A percentile compares a stretch with the other conserved stretches of the same genome.
Evolutionary conservation across 2,329 filamentous ascomycete genomes (phyloP).

Genomic region (Sporothrix protearum): DNA sequence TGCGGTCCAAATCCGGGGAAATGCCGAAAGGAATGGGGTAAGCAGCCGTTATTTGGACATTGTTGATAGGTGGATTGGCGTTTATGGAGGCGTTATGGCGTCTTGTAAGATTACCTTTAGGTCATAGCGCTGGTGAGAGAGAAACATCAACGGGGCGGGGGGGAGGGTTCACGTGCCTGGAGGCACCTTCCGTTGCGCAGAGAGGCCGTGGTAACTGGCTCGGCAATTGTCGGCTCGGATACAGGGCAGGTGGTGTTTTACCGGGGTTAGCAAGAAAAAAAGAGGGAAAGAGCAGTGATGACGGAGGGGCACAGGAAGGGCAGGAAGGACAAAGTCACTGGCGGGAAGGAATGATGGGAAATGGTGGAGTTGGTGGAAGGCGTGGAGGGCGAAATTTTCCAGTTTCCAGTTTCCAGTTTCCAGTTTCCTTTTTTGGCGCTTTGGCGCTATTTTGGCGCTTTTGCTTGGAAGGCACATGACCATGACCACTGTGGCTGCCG

Average conservation of each 20-base stretch:
- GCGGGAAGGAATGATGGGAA: background rate
- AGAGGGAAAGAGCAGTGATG: background rate
- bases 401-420: no score
- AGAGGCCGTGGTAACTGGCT: background rate
- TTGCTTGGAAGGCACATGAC: conserved; percentile 21
- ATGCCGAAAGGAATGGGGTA: background rate
- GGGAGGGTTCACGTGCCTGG: conserved; percentile 19
- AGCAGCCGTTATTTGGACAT: background rate
- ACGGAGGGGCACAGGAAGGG: conserved; percentile 14
- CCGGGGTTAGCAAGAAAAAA: conserved; percentile 18
- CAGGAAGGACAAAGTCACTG: background rate
- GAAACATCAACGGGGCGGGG: background rate
- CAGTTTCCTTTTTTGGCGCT: no score
- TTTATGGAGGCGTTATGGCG: background rate
- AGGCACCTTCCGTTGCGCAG: background rate
- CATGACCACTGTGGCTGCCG: background rate
- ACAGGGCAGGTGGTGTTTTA: conserved; percentile 10
- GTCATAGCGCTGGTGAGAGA: background rate
- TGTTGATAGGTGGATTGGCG: background rate
- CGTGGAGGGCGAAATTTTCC: conserved; percentile 12
- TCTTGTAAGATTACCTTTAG: background rate
- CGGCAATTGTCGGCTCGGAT: conserved; percentile 25
- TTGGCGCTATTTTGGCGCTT: background rate
- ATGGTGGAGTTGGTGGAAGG: conserved; percentile 8
- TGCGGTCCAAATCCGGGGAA: conserved; percentile 11